Percentiles rank a stretch among this genome's conserved stretches.
phyloP scores from a whole-genome alignment of 2,329 filamentous ascomycete species.

The Thermothelomyces thermophilus region DNA sequence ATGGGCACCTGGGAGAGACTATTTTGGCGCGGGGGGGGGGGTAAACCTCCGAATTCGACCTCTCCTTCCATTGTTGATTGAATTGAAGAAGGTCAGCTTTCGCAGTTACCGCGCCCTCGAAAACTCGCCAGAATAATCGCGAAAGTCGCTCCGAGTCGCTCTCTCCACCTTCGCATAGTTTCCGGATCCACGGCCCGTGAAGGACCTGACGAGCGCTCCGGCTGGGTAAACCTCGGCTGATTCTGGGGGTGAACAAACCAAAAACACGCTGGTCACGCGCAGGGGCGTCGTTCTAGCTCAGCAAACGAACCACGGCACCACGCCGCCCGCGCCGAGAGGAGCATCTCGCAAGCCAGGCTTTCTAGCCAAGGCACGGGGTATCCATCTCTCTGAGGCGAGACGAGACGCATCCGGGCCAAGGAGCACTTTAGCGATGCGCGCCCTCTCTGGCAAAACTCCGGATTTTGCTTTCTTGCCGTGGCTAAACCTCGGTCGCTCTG shows the following conservation, averaged over 20 bases:
- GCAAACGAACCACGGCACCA: constrained; percentile 13
- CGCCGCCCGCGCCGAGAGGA: constrained; percentile 20
- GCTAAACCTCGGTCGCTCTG: constrained; percentile 21
- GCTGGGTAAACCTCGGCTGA: constrained; percentile 21
- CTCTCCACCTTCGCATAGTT: constrained; percentile 10
- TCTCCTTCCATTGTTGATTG: too few species aligned
- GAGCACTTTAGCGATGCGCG: background rate
- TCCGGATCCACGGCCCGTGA: constrained; percentile 18
- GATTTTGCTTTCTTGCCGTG: constrained; percentile 6
- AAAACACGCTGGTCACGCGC: constrained; percentile 8
- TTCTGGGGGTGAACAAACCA: constrained; percentile 3
- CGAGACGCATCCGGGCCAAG: background rate
- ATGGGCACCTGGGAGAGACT: too few species aligned
- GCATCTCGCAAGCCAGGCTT: constrained; percentile 12
- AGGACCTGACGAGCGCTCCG: constrained; percentile 10
- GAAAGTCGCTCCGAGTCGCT: constrained; percentile 1
- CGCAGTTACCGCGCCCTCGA: too few species aligned
- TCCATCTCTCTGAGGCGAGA: background rate
- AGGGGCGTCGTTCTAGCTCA: background rate
- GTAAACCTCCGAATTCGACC: too few species aligned
- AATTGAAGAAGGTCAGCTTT: too few species aligned
- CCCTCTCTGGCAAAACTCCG: constrained; percentile 7
- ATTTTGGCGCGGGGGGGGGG: too few species aligned
- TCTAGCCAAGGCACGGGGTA: background rate
- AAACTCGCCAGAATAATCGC: too few species aligned